Evolutionary conservation across 139 green algal species (phyloP).

Genomic region (Volvox reticuliferus): DNA sequence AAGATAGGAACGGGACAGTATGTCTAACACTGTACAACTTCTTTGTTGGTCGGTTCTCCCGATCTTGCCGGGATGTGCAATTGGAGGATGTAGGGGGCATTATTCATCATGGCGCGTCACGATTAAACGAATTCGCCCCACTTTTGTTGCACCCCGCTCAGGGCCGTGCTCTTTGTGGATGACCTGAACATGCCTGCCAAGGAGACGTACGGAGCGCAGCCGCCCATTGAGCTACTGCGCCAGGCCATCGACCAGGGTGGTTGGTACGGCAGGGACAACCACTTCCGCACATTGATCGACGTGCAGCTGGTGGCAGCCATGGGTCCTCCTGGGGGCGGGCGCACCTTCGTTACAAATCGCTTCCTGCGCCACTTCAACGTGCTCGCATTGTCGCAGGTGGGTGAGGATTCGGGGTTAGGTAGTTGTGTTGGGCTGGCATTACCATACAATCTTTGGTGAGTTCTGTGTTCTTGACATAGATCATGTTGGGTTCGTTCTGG

Average conservation of each 20-base stretch:
- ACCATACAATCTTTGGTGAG: no score
- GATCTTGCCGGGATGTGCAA: no score
- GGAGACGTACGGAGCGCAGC: constrained; percentile 83
- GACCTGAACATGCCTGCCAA: constrained; percentile 88
- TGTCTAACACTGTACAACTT: no score
- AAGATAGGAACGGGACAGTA: no score
- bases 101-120: no score
- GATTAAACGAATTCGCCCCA: no score
- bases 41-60: no score
- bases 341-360: constrained; percentile 79
- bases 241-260: constrained; percentile 77
- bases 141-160: background rate
- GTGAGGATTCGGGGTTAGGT: background rate
- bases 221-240: constrained; percentile 83
- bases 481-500: no score
- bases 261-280: constrained; percentile 79
- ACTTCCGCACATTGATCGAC: constrained; percentile 74
- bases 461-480: no score
- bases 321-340: constrained; percentile 79
- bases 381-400: constrained; percentile 71
- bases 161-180: constrained; percentile 78
- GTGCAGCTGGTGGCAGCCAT: constrained; percentile 82
- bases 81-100: no score
- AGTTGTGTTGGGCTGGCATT: background rate
- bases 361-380: constrained; percentile 82